phyloP scores from a whole-genome alignment of 805 yeast species.

The Zygotorulaspora sp. region DNA sequence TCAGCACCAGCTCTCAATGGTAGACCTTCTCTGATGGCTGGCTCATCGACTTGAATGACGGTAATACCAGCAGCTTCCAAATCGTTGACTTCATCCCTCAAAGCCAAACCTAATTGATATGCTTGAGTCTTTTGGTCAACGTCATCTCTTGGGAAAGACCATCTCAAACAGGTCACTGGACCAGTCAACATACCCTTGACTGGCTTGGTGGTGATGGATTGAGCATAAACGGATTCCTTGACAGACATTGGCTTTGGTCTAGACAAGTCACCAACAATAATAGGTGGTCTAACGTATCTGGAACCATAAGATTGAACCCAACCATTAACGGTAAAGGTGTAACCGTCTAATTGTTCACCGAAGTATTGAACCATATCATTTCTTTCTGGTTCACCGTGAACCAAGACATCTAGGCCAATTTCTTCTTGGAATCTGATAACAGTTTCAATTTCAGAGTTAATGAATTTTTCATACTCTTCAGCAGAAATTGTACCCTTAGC shows the following conservation, averaged over 20 bases:
- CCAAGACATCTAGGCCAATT: slow-evolving; percentile 95
- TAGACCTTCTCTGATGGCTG: slow-evolving; percentile 99
- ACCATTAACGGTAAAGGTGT: slow-evolving; percentile 97
- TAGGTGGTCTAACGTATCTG: slow-evolving; percentile 99
- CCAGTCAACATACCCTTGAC: slow-evolving; percentile 99
- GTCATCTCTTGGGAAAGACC: slow-evolving; percentile 99
- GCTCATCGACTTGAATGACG: slow-evolving; percentile 99
- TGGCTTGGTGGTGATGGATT: slow-evolving; percentile 90
- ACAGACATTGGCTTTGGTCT: slow-evolving; percentile 99
- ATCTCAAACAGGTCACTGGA: slow-evolving; percentile 98
- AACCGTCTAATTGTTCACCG: slow-evolving; percentile 98
- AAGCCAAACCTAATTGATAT: slow-evolving; percentile 92
- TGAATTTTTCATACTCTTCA: slow-evolving; percentile 93
- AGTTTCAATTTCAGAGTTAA: slow-evolving; percentile 90
- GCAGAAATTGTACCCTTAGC: slow-evolving; percentile 93
- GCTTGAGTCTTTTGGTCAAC: slow-evolving; percentile 90
- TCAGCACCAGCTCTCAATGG: slow-evolving; percentile 97
- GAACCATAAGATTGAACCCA: slow-evolving; percentile 99
- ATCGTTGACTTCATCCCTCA: slow-evolving; percentile 97
- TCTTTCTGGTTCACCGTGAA: slow-evolving; percentile 99
- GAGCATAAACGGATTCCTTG: slow-evolving; percentile 98
- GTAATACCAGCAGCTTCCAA: slow-evolving; percentile 97
- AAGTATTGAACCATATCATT: slow-evolving; percentile 99
- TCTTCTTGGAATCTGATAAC: slow-evolving; percentile 99
- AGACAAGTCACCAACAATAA: slow-evolving; percentile 97